phyloP scores from a whole-genome alignment of 108 stramenopile genomes.

The Poteriospumella lacustris region DNA sequence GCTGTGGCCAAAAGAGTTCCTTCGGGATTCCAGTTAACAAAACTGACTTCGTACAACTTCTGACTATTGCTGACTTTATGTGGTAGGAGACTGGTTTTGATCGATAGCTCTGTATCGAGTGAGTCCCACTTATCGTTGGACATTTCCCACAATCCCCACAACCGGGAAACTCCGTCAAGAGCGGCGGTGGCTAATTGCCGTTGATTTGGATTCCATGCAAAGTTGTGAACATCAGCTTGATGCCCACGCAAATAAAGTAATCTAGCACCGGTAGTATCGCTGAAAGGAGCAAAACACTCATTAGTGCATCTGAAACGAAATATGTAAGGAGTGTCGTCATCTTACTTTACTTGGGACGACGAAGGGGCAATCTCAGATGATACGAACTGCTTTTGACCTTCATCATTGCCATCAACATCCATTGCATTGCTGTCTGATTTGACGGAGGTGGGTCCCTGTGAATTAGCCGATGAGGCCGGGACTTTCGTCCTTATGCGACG shows the following conservation, averaged over 20 bases:
- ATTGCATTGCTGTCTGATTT: no score
- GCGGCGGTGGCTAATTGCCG: conserved; percentile 85
- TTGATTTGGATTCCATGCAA: conserved; percentile 86
- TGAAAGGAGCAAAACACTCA: no score
- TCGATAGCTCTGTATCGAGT: conserved; percentile 33
- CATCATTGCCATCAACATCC: no score
- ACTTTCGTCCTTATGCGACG: neutral
- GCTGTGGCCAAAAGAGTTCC: conserved; percentile 83
- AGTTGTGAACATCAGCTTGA: conserved; percentile 84
- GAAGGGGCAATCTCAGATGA: no score
- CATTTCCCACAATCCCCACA: neutral
- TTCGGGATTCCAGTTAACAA: conserved; percentile 85
- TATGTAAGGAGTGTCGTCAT: no score
- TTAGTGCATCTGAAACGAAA: no score
- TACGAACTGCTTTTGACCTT: no score
- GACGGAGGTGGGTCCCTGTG: neutral
- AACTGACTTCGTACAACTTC: conserved; percentile 92
- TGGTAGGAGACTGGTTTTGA: conserved; percentile 70
- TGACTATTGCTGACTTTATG: conserved; percentile 70
- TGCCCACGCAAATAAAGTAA: conserved; percentile 9
- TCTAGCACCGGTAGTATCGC: no score
- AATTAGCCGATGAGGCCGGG: neutral
- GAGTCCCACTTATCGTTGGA: neutral
- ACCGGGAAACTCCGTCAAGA: conserved; percentile 20
- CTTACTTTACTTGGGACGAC: no score